These are phyloP conservation scores for Phlebopus sp. DNA, from an alignment of 1,284 basidiomycete genomes.

Conservation along the genomic window DNA sequence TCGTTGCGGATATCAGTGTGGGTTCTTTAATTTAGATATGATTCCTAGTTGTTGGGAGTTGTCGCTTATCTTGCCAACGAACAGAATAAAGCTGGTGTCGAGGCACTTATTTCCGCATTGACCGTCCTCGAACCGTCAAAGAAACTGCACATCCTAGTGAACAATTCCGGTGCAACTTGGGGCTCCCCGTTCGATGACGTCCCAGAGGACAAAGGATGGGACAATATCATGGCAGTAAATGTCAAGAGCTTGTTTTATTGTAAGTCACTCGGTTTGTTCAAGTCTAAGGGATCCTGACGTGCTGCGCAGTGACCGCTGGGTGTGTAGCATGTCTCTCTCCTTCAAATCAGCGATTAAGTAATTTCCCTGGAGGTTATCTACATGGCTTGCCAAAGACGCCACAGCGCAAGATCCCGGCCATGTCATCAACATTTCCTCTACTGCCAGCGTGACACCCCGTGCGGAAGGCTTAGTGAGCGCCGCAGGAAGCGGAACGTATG, in stretches of 20 bases:
- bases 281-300: slow-evolving; percentile 2
- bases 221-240: slow-evolving; percentile 75
- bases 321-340: slow-evolving; percentile 27
- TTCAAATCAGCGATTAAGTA: not conserved
- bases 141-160: slow-evolving; percentile 76
- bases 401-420: slow-evolving; percentile 66
- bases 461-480: slow-evolving; percentile 51
- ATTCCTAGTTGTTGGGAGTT: not conserved
- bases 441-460: slow-evolving; percentile 59
- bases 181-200: slow-evolving; percentile 73
- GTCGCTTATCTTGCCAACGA: slow-evolving; percentile 4
- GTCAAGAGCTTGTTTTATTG: slow-evolving; percentile 81
- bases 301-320: slow-evolving; percentile 61
- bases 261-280: slow-evolving; percentile 34
- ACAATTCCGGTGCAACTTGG: slow-evolving; percentile 82
- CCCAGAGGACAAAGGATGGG: slow-evolving; percentile 82
- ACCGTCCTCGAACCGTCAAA: slow-evolving; percentile 54
- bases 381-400: slow-evolving; percentile 67
- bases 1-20: slow-evolving; percentile 72
- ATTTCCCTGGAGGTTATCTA: slow-evolving; percentile 27
- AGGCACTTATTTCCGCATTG: slow-evolving; percentile 68
- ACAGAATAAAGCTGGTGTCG: slow-evolving; percentile 78
- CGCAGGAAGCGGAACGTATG: slow-evolving; percentile 72
- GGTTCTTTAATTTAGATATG: slow-evolving; percentile 27
- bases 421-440: slow-evolving; percentile 82